Evolutionary conservation across 2,329 filamentous ascomycete species (phyloP).

Genomic region (Alternaria atra): DNA sequence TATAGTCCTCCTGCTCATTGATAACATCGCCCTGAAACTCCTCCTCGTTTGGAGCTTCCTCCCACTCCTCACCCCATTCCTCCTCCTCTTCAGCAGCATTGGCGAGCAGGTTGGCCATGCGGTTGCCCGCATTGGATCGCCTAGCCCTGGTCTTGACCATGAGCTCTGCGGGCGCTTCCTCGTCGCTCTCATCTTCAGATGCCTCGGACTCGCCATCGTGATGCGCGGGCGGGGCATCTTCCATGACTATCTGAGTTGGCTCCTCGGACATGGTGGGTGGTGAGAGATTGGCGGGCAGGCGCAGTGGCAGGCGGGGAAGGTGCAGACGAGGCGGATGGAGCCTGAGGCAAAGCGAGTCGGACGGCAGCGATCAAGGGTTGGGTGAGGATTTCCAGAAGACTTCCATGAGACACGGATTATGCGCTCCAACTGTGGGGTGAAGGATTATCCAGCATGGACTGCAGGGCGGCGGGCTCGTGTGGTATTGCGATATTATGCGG

Average conservation of each 20-base stretch:
- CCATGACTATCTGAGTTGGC: constrained; percentile 22
- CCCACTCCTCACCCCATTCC: constrained; percentile 64
- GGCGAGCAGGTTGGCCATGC: background rate
- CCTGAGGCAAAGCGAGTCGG: constrained; percentile 33
- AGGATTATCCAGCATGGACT: constrained; percentile 8
- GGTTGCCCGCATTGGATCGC: constrained; percentile 40
- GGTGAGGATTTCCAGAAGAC: constrained; percentile 38
- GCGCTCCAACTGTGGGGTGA: constrained; percentile 21
- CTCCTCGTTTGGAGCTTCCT: constrained; percentile 69
- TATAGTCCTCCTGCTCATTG: constrained; percentile 73
- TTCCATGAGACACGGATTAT: constrained; percentile 32
- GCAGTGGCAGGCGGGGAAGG: constrained; percentile 28
- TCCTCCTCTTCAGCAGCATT: constrained; percentile 39
- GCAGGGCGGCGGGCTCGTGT: constrained; percentile 7
- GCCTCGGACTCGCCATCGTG: constrained; percentile 25
- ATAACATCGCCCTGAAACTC: constrained; percentile 61
- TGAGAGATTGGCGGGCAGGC: constrained; percentile 6
- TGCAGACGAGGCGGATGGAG: constrained; percentile 30
- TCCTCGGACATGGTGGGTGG: constrained; percentile 25
- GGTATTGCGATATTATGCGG: constrained; percentile 22
- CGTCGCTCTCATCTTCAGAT: constrained; percentile 38
- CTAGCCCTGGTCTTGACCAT: constrained; percentile 51
- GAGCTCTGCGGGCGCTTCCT: constrained; percentile 43
- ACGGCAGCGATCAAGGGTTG: constrained; percentile 31
- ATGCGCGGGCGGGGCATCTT: constrained; percentile 21